Conservation (phyloP, 495 filamentous ascomycete species). For the Aspergillus nidulans region DNA sequence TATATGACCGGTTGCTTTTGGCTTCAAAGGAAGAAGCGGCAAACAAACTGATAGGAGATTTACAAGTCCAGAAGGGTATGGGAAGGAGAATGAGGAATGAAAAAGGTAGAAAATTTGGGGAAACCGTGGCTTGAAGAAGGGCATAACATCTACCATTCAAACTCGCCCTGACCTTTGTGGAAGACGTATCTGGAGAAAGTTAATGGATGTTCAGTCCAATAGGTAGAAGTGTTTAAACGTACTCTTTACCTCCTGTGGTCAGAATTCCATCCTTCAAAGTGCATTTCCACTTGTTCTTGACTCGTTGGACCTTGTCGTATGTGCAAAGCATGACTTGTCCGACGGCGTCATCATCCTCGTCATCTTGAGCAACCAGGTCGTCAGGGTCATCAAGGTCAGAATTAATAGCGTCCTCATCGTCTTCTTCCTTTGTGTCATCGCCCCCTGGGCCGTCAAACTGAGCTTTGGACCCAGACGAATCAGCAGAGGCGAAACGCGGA, state of each 20-base stretch:
- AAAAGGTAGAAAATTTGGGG: neutral
- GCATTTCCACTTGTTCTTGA: slow-evolving; percentile 99
- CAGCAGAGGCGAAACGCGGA: slow-evolving; percentile 2
- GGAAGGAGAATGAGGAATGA: neutral
- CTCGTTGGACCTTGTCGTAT: slow-evolving; percentile 97
- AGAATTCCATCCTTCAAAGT: slow-evolving; percentile 94
- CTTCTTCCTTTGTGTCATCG: slow-evolving; percentile 56
- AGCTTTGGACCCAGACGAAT: slow-evolving; percentile 18
- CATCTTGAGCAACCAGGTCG: slow-evolving; percentile 69
- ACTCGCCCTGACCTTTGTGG: slow-evolving; percentile 94
- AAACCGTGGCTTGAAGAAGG: neutral
- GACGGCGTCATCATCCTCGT: slow-evolving; percentile 75
- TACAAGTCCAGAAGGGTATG: slow-evolving; percentile 6
- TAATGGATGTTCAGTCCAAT: neutral
- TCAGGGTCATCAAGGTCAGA: slow-evolving; percentile 96
- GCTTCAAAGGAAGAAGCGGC: neutral
- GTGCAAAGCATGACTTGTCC: slow-evolving; percentile 95
- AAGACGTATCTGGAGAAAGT: slow-evolving; percentile 70
- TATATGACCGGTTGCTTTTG: neutral
- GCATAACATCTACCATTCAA: slow-evolving; percentile 72
- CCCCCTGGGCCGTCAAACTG: slow-evolving; percentile 65
- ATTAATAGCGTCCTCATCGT: slow-evolving; percentile 95
- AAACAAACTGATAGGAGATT: neutral
- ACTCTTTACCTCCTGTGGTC: slow-evolving; percentile 85
- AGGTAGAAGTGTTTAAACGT: slow-evolving; percentile 26